Conservation (phyloP, 139 green algal species). For the Chlamydomonas incerta region DNA sequence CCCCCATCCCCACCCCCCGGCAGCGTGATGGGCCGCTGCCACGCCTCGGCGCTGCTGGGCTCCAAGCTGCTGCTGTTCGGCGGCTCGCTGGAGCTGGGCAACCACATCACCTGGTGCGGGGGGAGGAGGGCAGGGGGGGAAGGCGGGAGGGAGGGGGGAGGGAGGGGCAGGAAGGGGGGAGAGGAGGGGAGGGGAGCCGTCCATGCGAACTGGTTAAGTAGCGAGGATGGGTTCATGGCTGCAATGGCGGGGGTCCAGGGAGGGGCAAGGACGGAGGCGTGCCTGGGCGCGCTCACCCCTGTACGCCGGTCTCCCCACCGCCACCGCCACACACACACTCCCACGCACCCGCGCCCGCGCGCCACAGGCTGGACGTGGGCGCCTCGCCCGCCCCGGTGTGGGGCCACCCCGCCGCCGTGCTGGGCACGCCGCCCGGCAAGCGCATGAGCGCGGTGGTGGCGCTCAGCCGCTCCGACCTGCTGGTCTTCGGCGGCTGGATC, state of each 20-base stretch:
- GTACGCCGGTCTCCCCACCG: too few relatives aligned
- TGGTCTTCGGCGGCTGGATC: slow-evolving; percentile 52
- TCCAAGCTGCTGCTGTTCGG: slow-evolving; percentile 52
- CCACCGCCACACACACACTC: too few relatives aligned
- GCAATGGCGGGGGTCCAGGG: too few relatives aligned
- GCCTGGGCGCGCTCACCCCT: too few relatives aligned
- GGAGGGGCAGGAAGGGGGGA: too few relatives aligned
- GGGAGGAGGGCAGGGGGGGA: too few relatives aligned
- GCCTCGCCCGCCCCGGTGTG: background rate
- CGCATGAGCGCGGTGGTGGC: slow-evolving; percentile 53
- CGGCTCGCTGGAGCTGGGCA: slow-evolving; percentile 34
- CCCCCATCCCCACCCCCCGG: background rate
- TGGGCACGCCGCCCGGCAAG: slow-evolving; percentile 10
- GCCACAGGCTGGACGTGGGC: slow-evolving; percentile 34
- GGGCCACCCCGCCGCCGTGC: slow-evolving; percentile 10
- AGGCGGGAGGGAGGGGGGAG: too few relatives aligned
- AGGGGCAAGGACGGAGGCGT: too few relatives aligned
- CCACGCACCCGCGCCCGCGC: too few relatives aligned
- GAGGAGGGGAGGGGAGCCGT: too few relatives aligned
- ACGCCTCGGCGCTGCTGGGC: slow-evolving; percentile 40
- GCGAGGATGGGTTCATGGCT: too few relatives aligned
- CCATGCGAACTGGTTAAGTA: too few relatives aligned
- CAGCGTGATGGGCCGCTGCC: slow-evolving; percentile 46
- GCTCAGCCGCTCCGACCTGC: slow-evolving; percentile 14
- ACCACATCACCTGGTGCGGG: slow-evolving; percentile 29